phyloP scores from a whole-genome alignment of 2,329 filamentous ascomycete genomes.

The Arthrinium phaeospermum region DNA sequence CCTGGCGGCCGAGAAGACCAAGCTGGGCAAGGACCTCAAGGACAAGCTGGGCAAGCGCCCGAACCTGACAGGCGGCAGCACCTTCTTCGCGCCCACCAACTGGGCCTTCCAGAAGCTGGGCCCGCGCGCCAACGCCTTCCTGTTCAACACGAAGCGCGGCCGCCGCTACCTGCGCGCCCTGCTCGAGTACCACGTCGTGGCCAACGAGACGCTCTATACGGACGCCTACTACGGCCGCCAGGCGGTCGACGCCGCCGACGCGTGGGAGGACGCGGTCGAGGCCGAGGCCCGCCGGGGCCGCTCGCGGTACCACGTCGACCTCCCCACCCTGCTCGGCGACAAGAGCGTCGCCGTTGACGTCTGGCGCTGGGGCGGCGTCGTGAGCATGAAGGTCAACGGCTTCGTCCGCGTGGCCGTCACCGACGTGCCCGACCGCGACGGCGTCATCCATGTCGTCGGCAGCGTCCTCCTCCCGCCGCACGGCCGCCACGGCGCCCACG shows the following conservation, averaged over 20 bases:
- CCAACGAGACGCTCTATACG: constrained; percentile 63
- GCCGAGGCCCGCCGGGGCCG: constrained; percentile 38
- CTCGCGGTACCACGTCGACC: constrained; percentile 67
- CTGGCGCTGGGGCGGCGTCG: constrained; percentile 68
- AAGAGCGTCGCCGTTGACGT: constrained; percentile 75
- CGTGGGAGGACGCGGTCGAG: constrained; percentile 31
- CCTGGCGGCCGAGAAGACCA: constrained; percentile 76
- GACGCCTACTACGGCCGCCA: constrained; percentile 72
- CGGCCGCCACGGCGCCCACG: constrained; percentile 47
- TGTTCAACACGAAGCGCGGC: constrained; percentile 78
- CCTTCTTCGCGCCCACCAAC: constrained; percentile 83
- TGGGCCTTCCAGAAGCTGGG: constrained; percentile 79
- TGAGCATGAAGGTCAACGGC: constrained; percentile 77
- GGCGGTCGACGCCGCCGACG: constrained; percentile 25
- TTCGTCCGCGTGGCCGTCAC: constrained; percentile 68
- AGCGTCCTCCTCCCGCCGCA: constrained; percentile 79
- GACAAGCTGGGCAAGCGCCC: constrained; percentile 43
- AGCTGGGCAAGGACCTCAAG: constrained; percentile 67
- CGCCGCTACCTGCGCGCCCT: constrained; percentile 78
- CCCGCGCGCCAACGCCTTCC: constrained; percentile 75
- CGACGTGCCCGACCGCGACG: constrained; percentile 77
- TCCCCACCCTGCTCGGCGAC: constrained; percentile 74
- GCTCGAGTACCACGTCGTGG: constrained; percentile 43
- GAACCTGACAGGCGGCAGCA: constrained; percentile 66
- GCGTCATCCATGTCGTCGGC: constrained; percentile 79